Percentiles rank a stretch among this genome's conserved stretches.
These are phyloP conservation scores for Termitomyces sp. DNA, from an alignment of 768 basidiomycete genomes.

Conservation along the genomic window DNA sequence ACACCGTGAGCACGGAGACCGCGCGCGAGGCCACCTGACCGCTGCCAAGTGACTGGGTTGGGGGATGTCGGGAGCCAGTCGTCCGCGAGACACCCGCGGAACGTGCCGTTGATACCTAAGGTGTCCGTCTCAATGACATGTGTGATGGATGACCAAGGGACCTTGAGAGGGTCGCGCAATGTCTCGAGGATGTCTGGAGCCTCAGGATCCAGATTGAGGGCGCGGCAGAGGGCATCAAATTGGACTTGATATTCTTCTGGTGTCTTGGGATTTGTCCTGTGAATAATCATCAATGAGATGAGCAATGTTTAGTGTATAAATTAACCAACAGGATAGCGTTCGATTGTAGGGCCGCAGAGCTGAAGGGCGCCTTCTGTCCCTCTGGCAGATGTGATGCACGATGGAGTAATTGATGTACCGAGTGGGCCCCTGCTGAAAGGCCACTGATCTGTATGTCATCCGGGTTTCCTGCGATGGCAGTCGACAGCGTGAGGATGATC, in stretches of 20 bases:
- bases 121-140: conserved; percentile 54
- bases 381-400: conserved; percentile 60
- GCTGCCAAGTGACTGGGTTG: conserved; percentile 68
- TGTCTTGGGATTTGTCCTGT: conserved; percentile 56
- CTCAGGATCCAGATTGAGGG: conserved; percentile 51
- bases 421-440: conserved; percentile 75
- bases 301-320: neutral
- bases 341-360: conserved; percentile 64
- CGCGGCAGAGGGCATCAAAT: conserved; percentile 57
- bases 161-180: conserved; percentile 44
- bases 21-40: conserved; percentile 52
- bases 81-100: conserved; percentile 61
- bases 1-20: conserved; percentile 56
- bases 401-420: conserved; percentile 72
- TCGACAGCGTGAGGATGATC: neutral
- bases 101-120: conserved; percentile 58
- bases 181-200: conserved; percentile 43
- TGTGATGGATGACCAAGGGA: conserved; percentile 49
- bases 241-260: conserved; percentile 55
- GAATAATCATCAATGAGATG: too few species aligned
- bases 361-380: conserved; percentile 57
- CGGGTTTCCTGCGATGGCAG: conserved; percentile 44
- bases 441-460: conserved; percentile 60
- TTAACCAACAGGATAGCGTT: conserved; percentile 66
- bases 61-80: conserved; percentile 52